Evolutionary conservation across 768 basidiomycete species (phyloP).

Genomic region (Baorangia bicolor): DNA sequence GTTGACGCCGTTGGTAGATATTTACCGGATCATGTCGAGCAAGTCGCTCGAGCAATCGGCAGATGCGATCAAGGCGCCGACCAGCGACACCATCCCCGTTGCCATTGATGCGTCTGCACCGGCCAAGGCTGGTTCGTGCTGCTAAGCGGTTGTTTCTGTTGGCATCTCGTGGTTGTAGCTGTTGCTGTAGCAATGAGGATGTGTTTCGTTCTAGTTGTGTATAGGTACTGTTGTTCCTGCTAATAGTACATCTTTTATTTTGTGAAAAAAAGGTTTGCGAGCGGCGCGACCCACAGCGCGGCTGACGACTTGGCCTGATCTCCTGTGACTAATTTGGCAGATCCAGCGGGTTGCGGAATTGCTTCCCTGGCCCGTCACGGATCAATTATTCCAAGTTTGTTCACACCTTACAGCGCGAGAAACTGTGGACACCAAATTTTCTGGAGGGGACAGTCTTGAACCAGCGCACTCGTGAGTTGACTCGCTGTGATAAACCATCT

Average conservation of each 20-base stretch:
- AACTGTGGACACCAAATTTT: slow-evolving; percentile 85
- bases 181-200: background rate
- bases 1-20: slow-evolving; percentile 53
- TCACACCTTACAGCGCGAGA: slow-evolving; percentile 63
- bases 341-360: slow-evolving; percentile 88
- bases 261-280: slow-evolving; percentile 64
- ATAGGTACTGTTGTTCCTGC: slow-evolving; percentile 26
- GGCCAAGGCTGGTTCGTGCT: slow-evolving; percentile 61
- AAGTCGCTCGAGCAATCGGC: slow-evolving; percentile 87
- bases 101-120: slow-evolving; percentile 58
- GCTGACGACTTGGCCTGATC: slow-evolving; percentile 83
- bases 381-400: slow-evolving; percentile 77
- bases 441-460: slow-evolving; percentile 93
- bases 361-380: slow-evolving; percentile 88
- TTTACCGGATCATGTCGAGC: slow-evolving; percentile 96
- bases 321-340: slow-evolving; percentile 92
- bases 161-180: slow-evolving; percentile 2
- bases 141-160: slow-evolving; percentile 37
- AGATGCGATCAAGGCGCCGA: slow-evolving; percentile 74
- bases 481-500: slow-evolving; percentile 60
- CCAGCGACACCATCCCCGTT: slow-evolving; percentile 84
- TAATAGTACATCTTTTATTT: slow-evolving; percentile 26
- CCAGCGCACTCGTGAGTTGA: slow-evolving; percentile 74
- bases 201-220: slow-evolving; percentile 20
- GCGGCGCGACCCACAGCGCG: slow-evolving; percentile 76